Percentiles rank a stretch among this genome's conserved stretches.
These are phyloP conservation scores for Metschnikowia anglica DNA, from an alignment of 805 yeast genomes.

Conservation along the genomic window DNA sequence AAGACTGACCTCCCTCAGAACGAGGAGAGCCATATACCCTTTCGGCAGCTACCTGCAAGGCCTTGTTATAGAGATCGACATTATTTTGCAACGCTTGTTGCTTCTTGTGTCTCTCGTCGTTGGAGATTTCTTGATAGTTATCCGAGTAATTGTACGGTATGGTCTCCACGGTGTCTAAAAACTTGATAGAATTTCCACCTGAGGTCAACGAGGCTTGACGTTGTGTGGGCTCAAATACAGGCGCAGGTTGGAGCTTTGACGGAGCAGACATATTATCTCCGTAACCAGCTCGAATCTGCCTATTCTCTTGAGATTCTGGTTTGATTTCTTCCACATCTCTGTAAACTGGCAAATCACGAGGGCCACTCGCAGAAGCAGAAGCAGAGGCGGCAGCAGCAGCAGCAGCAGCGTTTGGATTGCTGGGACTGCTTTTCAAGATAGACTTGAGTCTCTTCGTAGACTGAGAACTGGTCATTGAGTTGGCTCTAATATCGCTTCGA, in stretches of 20 bases:
- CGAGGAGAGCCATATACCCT: slow-evolving; percentile 49
- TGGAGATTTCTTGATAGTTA: slow-evolving; percentile 10
- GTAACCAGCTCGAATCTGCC: background rate
- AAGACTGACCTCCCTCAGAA: background rate
- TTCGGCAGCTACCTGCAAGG: slow-evolving; percentile 54
- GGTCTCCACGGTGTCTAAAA: slow-evolving; percentile 38
- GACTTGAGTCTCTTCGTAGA: slow-evolving; percentile 34
- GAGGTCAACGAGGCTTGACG: slow-evolving; percentile 22
- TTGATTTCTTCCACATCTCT: background rate
- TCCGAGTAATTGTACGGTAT: slow-evolving; percentile 24
- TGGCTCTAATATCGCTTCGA: slow-evolving; percentile 5
- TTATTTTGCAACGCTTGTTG: slow-evolving; percentile 29
- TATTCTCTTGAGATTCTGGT: background rate
- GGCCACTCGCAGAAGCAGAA: background rate
- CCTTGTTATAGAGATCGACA: slow-evolving; percentile 54
- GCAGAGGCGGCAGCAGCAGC: slow-evolving; percentile 5
- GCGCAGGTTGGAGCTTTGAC: slow-evolving; percentile 10
- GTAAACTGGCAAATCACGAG: no score
- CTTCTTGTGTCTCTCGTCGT: slow-evolving; percentile 13
- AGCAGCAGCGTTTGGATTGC: slow-evolving; percentile 10
- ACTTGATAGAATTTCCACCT: slow-evolving; percentile 36
- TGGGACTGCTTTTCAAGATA: slow-evolving; percentile 31
- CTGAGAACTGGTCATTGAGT: slow-evolving; percentile 17
- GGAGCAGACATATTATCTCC: background rate
- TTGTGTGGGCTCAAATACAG: slow-evolving; percentile 7